These are phyloP conservation scores for Heliocybe sulcata DNA, from an alignment of 1,284 basidiomycete genomes.

Conservation along the genomic window DNA sequence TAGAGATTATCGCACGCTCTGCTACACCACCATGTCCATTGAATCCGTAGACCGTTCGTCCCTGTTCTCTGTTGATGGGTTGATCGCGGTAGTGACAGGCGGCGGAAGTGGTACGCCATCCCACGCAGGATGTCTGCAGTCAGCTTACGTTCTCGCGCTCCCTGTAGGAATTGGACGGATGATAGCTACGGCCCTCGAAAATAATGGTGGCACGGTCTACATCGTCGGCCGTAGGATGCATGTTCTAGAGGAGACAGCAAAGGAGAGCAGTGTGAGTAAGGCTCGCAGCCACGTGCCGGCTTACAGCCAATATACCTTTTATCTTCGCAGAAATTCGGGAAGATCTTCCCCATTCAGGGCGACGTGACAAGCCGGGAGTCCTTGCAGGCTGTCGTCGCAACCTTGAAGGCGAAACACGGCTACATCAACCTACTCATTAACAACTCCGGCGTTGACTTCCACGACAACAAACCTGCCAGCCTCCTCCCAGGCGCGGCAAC, in stretches of 20 bases:
- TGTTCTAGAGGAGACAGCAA: slow-evolving; percentile 49
- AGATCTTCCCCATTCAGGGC: slow-evolving; percentile 56
- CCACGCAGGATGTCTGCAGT: not conserved
- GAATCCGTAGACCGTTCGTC: not conserved
- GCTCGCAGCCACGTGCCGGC: not conserved
- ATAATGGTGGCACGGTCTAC: slow-evolving; percentile 69
- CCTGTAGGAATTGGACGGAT: slow-evolving; percentile 63
- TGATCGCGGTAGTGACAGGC: slow-evolving; percentile 64
- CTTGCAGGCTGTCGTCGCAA: slow-evolving; percentile 43
- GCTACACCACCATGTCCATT: not conserved
- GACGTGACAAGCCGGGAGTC: slow-evolving; percentile 57
- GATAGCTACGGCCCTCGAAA: slow-evolving; percentile 67
- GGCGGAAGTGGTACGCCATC: slow-evolving; percentile 55
- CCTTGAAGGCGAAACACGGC: slow-evolving; percentile 50
- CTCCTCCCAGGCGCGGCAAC: no score
- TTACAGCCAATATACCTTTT: not conserved
- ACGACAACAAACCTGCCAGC: no score
- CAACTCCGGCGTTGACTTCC: slow-evolving; percentile 46
- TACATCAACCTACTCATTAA: slow-evolving; percentile 68
- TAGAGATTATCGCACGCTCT: no score
- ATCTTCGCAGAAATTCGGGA: slow-evolving; percentile 28
- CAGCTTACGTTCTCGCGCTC: not conserved
- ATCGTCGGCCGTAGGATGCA: slow-evolving; percentile 56
- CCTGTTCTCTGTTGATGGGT: slow-evolving; percentile 54
- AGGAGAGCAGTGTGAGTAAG: slow-evolving; percentile 29